These are phyloP conservation scores for Neofusicoccum parvum DNA, from an alignment of 2,329 filamentous ascomycete genomes.

Conservation along the genomic window DNA sequence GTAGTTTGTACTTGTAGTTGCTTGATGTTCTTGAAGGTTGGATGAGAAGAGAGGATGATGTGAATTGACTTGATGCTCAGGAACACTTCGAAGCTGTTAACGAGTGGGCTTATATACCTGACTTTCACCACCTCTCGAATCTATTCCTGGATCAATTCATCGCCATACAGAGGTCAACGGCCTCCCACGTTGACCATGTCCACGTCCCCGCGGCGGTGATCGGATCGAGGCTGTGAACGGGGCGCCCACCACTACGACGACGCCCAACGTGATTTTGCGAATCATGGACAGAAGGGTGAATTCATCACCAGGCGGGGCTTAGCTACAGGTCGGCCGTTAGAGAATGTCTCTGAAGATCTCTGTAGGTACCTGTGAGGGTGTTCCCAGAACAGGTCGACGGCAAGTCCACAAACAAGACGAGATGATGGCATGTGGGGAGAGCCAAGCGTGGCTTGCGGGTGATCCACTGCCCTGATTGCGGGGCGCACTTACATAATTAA, in stretches of 20 bases:
- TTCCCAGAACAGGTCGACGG: background rate
- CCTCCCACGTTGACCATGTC: background rate
- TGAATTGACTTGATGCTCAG: background rate
- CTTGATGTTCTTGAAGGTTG: background rate
- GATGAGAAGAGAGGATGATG: background rate
- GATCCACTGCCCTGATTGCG: background rate
- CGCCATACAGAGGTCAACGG: background rate
- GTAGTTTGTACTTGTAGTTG: background rate
- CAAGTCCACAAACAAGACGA: background rate
- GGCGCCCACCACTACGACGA: background rate
- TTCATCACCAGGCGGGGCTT: background rate
- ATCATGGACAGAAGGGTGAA: background rate
- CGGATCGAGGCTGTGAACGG: background rate
- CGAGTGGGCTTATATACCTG: background rate
- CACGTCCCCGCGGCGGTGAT: background rate
- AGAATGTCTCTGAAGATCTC: background rate
- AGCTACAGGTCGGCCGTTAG: background rate
- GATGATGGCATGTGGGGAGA: background rate
- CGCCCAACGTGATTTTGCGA: background rate
- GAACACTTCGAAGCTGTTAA: background rate
- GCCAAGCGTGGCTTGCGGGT: constrained; percentile 7
- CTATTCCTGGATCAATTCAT: background rate
- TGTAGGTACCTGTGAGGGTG: no score
- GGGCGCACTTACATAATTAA: background rate
- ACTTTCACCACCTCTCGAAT: background rate